Conservation (phyloP, 2,329 filamentous ascomycete genomes). For the Colletotrichum phormii region DNA sequence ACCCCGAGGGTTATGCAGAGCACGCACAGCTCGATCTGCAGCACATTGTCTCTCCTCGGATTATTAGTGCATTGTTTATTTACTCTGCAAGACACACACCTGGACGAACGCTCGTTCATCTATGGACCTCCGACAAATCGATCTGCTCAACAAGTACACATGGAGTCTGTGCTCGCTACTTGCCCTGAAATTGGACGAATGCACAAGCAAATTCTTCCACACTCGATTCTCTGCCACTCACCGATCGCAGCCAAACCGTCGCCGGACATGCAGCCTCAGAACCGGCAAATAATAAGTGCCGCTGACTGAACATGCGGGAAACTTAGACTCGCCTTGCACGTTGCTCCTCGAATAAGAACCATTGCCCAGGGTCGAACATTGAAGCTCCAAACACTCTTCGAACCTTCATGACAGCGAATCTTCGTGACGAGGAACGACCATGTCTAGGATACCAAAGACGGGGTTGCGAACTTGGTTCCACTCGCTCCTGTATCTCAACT, state of each 20-base stretch:
- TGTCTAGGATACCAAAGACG: not conserved
- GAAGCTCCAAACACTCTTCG: not conserved
- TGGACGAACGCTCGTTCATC: not conserved
- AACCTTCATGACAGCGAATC: not conserved
- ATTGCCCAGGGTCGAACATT: not conserved
- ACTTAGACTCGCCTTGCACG: not conserved
- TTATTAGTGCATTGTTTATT: not conserved
- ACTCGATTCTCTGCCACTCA: not conserved
- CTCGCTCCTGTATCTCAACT: not conserved
- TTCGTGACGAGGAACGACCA: not conserved
- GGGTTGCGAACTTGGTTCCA: not conserved
- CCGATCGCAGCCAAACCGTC: too few species aligned
- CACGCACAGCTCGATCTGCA: not conserved
- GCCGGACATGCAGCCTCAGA: too few species aligned
- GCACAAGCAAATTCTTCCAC: too few species aligned
- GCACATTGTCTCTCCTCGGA: not conserved
- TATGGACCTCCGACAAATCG: not conserved
- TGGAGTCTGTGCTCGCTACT: not conserved
- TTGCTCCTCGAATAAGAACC: not conserved
- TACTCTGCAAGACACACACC: not conserved
- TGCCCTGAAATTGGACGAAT: not conserved
- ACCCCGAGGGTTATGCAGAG: too few species aligned
- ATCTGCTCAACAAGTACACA: too few species aligned
- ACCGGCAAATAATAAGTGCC: too few species aligned
- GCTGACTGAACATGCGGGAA: not conserved